Base-by-base conservation (phyloP, 2,329 filamentous ascomycete genomes). In the Sclerotinia minor region DNA sequence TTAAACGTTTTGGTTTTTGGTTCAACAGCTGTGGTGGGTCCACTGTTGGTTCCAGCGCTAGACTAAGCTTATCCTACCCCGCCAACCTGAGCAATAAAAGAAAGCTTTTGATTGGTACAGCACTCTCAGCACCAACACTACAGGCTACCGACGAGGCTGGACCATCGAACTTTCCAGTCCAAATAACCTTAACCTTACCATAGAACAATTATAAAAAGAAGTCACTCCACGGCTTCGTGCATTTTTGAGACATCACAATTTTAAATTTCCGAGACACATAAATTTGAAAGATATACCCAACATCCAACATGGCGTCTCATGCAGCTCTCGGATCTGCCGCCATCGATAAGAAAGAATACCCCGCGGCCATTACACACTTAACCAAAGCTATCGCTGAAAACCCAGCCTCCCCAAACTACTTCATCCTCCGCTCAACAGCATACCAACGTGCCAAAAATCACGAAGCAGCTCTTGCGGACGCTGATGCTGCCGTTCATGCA, bases 361-460 rank as follows among this genome's bases (percentile, higher is more conserved):
- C 83, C 6, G 82, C 83, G 58, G 93, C 92, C 55, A 85, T 97
- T 72, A 77, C 81, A 47, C 84, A 88, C 73, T 89, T 90, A 71
- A 90, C 89, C 9, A 79, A 81, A 50, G 92, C 92, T 8, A 81
- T 96, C 45, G 80, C 54, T 5, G 49, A 86, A 69, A 83, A 91
- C 3, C 90, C 92, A 1, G 80, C 85, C 60, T 92, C 92, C 1
- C 92, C 92, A 1, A 80, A 85, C 57, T 97, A 95, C 86, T 89
- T 94, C 70, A 86, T 95, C 71, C 88, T 90, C 72, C 92, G 94
- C 26, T 91, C 92, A 5, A 92, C 89, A 53, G 92, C 92, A 50
- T 89, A 93, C 76, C 84, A 92, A 61, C 86, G 91, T 69, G 82
- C 84, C 2, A 82, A 82, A 72, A 81, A 87, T 63, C 83, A 86